phyloP scores from a whole-genome alignment of 805 yeast species.

The Candida saitoana region DNA sequence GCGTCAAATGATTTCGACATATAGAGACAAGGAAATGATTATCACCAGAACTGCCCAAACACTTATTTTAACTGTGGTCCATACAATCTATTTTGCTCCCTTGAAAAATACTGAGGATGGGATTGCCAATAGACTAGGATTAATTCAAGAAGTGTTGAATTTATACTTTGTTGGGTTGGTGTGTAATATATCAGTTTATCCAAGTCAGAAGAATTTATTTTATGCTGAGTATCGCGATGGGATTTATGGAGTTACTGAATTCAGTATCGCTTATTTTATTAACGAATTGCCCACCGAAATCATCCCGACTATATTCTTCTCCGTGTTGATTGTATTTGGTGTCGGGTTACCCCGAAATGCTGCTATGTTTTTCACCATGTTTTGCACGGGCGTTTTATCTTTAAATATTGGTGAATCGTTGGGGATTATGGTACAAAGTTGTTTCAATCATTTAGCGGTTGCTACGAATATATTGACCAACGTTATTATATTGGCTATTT shows the following conservation, averaged over 20 bases:
- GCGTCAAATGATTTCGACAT: conserved; percentile 32
- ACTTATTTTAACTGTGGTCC: conserved; percentile 57
- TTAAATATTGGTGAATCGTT: conserved; percentile 79
- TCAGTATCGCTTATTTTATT: conserved; percentile 54
- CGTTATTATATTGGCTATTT: conserved; percentile 63
- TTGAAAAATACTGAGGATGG: conserved; percentile 41
- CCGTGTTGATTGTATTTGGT: conserved; percentile 61
- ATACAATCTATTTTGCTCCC: conserved; percentile 59
- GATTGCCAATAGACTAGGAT: conserved; percentile 65
- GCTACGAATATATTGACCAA: conserved; percentile 72
- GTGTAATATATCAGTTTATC: conserved; percentile 72
- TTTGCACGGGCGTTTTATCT: conserved; percentile 49
- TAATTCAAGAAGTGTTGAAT: conserved; percentile 69
- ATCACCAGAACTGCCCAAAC: conserved; percentile 64
- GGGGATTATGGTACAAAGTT: conserved; percentile 74
- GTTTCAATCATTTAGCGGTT: conserved; percentile 71
- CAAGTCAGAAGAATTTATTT: conserved; percentile 67
- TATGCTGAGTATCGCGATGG: conserved; percentile 76
- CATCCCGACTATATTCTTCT: conserved; percentile 52
- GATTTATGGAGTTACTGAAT: conserved; percentile 61
- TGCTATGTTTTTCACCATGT: conserved; percentile 61
- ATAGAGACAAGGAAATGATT: conserved; percentile 49
- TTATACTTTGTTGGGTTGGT: conserved; percentile 77
- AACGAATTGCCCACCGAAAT: conserved; percentile 70
- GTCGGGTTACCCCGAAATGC: conserved; percentile 70